These are phyloP conservation scores for Neopestalotiopsis sp. DNA, from an alignment of 2,329 filamentous ascomycete species.

Conservation along the genomic window DNA sequence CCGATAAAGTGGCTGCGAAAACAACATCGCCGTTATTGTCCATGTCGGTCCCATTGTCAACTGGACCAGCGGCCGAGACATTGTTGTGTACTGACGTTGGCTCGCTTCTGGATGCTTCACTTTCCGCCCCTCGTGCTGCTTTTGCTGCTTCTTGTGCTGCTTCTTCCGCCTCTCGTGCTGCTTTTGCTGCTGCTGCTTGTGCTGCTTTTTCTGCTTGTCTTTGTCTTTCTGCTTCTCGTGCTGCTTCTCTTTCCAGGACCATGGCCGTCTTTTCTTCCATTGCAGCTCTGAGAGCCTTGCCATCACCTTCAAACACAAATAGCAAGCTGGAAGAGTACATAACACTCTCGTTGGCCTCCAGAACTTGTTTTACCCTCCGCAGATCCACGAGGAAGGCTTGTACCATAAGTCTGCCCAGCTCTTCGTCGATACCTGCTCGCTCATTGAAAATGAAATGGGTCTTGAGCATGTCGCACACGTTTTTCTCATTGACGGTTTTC, in stretches of 20 bases:
- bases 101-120: slow-evolving; percentile 36
- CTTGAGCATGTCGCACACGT: slow-evolving; percentile 59
- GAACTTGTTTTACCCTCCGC: slow-evolving; percentile 54
- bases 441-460: slow-evolving; percentile 62
- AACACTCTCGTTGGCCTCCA: slow-evolving; percentile 62
- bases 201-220: too few species aligned
- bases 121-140: neutral
- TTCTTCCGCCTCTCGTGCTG: too few species aligned
- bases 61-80: slow-evolving; percentile 30
- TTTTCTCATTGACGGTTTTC: slow-evolving; percentile 55
- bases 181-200: too few species aligned
- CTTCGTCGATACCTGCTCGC: slow-evolving; percentile 62
- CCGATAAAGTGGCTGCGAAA: slow-evolving; percentile 13
- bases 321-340: slow-evolving; percentile 70
- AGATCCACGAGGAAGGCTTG: slow-evolving; percentile 60
- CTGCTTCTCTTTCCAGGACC: slow-evolving; percentile 25
- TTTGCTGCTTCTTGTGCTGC: too few species aligned
- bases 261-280: slow-evolving; percentile 59
- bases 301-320: slow-evolving; percentile 70
- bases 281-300: slow-evolving; percentile 55
- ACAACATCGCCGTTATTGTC: slow-evolving; percentile 45
- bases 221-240: too few species aligned
- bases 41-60: slow-evolving; percentile 62
- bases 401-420: slow-evolving; percentile 61
- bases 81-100: slow-evolving; percentile 36